Percentiles rank a stretch among this genome's conserved stretches.
phyloP scores from a whole-genome alignment of 2,329 filamentous ascomycete species.

The Claviceps digitariae region DNA sequence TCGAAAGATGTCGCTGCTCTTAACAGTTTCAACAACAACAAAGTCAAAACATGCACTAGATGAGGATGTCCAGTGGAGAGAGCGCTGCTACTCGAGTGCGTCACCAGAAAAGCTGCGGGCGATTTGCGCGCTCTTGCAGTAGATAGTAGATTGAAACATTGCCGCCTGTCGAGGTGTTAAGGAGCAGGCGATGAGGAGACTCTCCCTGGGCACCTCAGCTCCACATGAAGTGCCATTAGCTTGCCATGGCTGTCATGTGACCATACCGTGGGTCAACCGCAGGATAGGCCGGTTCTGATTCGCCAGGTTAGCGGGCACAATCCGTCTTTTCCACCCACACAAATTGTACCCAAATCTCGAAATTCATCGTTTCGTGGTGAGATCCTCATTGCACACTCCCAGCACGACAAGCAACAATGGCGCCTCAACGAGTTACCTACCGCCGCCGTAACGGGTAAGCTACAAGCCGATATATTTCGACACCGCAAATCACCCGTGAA shows the following conservation, averaged over 20 bases:
- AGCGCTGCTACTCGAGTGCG: neutral
- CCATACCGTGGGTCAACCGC: neutral
- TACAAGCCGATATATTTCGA: neutral
- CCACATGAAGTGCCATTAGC: neutral
- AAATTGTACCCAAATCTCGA: constrained; percentile 29
- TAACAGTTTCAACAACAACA: neutral
- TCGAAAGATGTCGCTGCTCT: neutral
- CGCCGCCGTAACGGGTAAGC: constrained; percentile 72
- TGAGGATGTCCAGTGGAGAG: neutral
- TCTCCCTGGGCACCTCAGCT: neutral
- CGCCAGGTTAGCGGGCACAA: constrained; percentile 24
- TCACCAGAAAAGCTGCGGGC: neutral
- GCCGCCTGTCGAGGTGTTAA: neutral
- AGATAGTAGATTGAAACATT: neutral
- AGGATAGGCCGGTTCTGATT: constrained; percentile 17
- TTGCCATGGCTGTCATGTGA: neutral
- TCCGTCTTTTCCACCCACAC: constrained; percentile 24
- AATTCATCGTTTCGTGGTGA: constrained; percentile 24
- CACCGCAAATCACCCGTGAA: neutral
- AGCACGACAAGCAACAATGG: constrained; percentile 40
- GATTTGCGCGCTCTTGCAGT: neutral
- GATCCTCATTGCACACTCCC: constrained; percentile 22
- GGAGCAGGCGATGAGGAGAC: neutral
- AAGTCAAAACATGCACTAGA: neutral
- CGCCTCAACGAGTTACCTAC: constrained; percentile 49